Conservation (phyloP, 345 rosid species). For the Brassica carinata region DNA sequence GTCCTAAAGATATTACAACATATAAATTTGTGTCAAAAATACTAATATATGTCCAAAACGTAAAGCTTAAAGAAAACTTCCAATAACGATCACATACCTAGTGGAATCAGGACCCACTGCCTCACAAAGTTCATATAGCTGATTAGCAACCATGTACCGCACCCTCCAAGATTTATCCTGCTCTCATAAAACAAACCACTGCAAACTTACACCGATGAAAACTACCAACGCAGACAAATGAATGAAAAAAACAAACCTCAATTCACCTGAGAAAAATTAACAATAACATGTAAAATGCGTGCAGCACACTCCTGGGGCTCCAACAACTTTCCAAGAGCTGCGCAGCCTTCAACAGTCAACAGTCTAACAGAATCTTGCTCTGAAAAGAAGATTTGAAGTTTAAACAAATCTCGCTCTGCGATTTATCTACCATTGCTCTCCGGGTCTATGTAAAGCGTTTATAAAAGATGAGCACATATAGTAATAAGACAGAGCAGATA, state of each 20-base stretch:
- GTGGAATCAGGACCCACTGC: constrained; percentile 83
- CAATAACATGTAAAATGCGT: constrained; percentile 73
- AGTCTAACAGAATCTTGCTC: constrained; percentile 80
- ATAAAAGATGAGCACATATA: background rate
- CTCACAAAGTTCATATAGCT: constrained; percentile 43
- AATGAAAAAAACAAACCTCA: constrained; percentile 5
- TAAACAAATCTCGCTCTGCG: background rate
- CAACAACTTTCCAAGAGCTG: constrained; percentile 74
- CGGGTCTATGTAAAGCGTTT: background rate
- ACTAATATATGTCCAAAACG: background rate
- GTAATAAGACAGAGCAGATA: constrained; percentile 3
- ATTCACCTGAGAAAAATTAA: constrained; percentile 72
- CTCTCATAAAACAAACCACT: constrained; percentile 2
- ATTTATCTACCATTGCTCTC: background rate
- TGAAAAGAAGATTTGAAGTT: constrained; percentile 35
- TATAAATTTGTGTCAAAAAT: background rate
- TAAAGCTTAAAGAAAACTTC: background rate
- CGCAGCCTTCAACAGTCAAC: constrained; percentile 79
- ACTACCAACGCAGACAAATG: background rate
- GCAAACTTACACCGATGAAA: background rate
- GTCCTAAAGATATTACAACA: background rate
- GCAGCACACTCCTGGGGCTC: constrained; percentile 73
- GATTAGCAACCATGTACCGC: constrained; percentile 96
- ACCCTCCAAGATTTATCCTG: constrained; percentile 99
- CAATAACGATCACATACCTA: constrained; percentile 45